phyloP scores from a whole-genome alignment of 495 filamentous ascomycete species.

The Neurospora sp. region DNA sequence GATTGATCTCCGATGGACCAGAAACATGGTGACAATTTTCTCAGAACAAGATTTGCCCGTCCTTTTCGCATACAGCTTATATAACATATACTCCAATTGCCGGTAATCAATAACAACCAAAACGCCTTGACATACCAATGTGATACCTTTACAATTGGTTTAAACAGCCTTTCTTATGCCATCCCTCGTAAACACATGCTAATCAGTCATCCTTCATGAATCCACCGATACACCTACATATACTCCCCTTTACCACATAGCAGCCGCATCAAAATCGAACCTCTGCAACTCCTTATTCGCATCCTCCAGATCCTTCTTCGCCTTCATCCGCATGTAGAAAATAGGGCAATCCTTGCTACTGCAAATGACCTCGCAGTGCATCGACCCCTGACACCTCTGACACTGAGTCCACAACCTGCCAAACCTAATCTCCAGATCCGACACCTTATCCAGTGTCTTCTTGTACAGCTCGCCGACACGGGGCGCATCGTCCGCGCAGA shows the following conservation, averaged over 20 bases:
- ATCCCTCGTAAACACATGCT: neutral
- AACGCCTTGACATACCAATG: neutral
- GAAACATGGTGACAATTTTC: neutral
- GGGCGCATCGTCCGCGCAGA: conserved; percentile 75
- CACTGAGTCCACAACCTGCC: conserved; percentile 96
- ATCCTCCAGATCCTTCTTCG: conserved; percentile 97
- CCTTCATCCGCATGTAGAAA: conserved; percentile 99
- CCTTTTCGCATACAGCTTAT: neutral
- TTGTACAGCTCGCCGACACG: conserved; percentile 89
- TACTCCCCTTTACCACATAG: conserved; percentile 31
- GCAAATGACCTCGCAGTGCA: conserved; percentile 98
- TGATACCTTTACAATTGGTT: neutral
- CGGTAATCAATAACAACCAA: neutral
- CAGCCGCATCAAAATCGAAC: conserved; percentile 72
- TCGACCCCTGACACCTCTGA: conserved; percentile 92
- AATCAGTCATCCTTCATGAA: neutral
- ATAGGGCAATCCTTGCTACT: conserved; percentile 93
- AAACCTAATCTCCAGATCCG: conserved; percentile 87
- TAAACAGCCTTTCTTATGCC: neutral
- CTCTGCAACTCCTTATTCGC: conserved; percentile 78
- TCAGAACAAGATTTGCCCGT: neutral
- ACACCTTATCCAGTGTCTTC: conserved; percentile 75
- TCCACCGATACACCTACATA: neutral
- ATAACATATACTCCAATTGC: neutral
- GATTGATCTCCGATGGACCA: too few species aligned